Base-by-base conservation (phyloP, 2,329 filamentous ascomycete species). In the Trichophyton mentagrophytes region DNA sequence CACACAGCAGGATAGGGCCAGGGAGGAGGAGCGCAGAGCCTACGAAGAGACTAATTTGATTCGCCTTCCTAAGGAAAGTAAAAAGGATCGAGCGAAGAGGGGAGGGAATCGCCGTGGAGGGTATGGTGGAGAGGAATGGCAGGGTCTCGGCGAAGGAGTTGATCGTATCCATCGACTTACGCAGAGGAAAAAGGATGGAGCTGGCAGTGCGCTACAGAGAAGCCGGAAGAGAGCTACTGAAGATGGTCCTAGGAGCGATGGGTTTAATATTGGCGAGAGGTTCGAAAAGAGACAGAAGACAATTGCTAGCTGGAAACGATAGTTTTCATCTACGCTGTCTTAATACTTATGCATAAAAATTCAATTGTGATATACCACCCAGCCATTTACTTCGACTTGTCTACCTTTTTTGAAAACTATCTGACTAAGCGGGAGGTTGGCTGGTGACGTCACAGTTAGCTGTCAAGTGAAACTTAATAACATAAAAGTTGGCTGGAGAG, bases 41-140 rank as follows among this genome's bases (percentile, higher is more conserved):
- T 99, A 96, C 76, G 93, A 99, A 78, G 93, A 99, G 76, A 82
- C 80, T 66, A 95, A 99, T 76, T 92, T 96, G 69, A 84, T 89
- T 15, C 88, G 93, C 66, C 78, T 99, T 68, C 90, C 92, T 11
- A 86, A 85, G 68, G 83, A 88, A 73, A 88, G 85, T 76, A 97
- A 96, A 80, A 96, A 95, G 77, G 90, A 96, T 3, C 77, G 79
- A 62, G 81, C 84, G 56, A 86, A 88, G 77, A 84, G 82, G 71
- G 72, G 74, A 17, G 71, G 74, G 42, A 70, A 73, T 38, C 68
- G 68, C 61, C 74, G 78, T 71, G 77, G 68, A 75, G 85, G 79
- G 73, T 96, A 88, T 75, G 92, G 92, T 64, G 93, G 93, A 58
- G 93, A 97, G 75, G 93, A 97, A 71, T 97, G 90, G 89, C 83